Percentiles rank a stretch among this genome's conserved stretches.
phyloP scores from a whole-genome alignment of 345 rosid species.

The Eucalyptus marginata region DNA sequence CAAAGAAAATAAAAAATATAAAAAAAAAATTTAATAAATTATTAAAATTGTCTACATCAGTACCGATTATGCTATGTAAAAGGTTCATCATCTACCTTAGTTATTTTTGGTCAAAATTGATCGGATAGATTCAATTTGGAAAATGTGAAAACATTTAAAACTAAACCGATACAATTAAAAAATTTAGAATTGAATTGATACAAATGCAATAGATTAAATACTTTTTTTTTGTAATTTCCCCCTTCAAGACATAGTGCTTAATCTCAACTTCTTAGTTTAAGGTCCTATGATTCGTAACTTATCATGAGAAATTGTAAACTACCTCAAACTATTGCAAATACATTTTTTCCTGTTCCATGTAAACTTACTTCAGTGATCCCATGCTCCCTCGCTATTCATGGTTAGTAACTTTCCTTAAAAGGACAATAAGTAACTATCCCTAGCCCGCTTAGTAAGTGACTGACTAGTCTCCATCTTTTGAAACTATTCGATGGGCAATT shows the following conservation, averaged over 20 bases:
- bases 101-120: accelerated
- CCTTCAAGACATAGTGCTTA: not conserved
- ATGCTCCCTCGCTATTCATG: not conserved
- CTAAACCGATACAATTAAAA: no score
- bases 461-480: not conserved
- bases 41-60: no score
- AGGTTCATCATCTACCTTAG: accelerated
- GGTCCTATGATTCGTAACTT: no score
- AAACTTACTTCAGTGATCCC: not conserved
- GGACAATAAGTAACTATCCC: not conserved
- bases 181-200: accelerated
- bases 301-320: no score
- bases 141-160: no score
- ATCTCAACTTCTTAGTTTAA: not conserved
- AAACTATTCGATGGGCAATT: not conserved
- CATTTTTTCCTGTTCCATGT: not conserved
- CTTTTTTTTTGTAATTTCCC: no score
- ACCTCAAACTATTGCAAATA: not conserved
- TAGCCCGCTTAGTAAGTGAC: not conserved
- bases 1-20: no score
- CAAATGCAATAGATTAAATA: accelerated
- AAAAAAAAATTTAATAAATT: no score
- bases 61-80: no score
- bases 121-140: no score
- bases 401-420: not conserved